A percentile compares a stretch with the other conserved stretches of the same genome.
phyloP scores from a whole-genome alignment of 768 basidiomycete genomes.

The Leccinum subgranulosum region DNA sequence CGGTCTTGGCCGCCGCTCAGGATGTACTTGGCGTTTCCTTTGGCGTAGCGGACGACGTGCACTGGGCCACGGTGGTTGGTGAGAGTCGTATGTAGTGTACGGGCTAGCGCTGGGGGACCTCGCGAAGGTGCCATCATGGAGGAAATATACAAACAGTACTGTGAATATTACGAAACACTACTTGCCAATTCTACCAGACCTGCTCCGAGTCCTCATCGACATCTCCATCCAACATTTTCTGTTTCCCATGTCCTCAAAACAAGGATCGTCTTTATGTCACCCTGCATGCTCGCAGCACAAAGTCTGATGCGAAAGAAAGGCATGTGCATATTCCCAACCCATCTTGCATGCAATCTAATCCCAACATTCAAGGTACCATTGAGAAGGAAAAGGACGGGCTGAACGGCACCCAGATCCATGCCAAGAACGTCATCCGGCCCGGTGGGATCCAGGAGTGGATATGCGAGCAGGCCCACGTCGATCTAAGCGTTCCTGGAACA shows the following conservation, averaged over 20 bases:
- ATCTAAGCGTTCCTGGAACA: not conserved
- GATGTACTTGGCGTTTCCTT: constrained; percentile 83
- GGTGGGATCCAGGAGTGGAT: not conserved
- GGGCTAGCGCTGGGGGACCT: constrained; percentile 50
- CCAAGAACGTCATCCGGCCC: not conserved
- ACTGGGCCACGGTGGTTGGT: constrained; percentile 77
- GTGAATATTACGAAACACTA: too few relatives aligned
- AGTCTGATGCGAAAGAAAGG: not conserved
- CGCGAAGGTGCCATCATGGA: constrained; percentile 58
- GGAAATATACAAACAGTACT: too few relatives aligned
- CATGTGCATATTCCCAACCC: not conserved
- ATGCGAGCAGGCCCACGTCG: not conserved
- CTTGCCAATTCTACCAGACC: too few relatives aligned
- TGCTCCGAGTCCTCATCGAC: too few relatives aligned
- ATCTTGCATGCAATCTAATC: not conserved
- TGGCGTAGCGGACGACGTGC: constrained; percentile 88
- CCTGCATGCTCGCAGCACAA: not conserved
- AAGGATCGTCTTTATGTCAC: not conserved
- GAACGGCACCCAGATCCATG: not conserved
- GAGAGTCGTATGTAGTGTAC: constrained; percentile 63
- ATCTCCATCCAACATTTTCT: too few relatives aligned
- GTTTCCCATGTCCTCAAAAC: not conserved
- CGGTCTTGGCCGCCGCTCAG: constrained; percentile 95
- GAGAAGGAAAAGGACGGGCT: not conserved
- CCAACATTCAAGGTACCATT: not conserved